Conservation (phyloP, 768 basidiomycete species). For the Lanmaoa rubissima region DNA sequence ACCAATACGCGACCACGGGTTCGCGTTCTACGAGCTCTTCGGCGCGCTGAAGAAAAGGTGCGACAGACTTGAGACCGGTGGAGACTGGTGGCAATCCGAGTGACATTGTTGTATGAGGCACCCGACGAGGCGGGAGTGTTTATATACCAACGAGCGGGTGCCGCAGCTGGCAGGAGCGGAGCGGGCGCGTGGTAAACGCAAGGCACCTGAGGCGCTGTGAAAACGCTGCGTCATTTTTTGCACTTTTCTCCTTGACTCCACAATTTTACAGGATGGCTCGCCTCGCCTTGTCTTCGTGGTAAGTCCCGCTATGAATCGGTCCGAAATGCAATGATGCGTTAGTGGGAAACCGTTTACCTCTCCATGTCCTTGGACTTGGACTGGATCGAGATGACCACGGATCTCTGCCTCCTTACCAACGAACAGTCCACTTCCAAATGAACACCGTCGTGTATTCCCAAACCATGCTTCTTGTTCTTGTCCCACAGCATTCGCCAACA, state of each 20-base stretch:
- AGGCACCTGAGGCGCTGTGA: conserved; percentile 6
- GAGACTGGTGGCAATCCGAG: conserved; percentile 63
- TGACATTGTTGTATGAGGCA: conserved; percentile 21
- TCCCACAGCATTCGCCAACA: conserved; percentile 13
- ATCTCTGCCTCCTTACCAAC: conserved; percentile 1
- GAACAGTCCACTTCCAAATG: conserved; percentile 25
- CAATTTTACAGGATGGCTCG: conserved; percentile 14
- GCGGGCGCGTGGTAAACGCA: conserved; percentile 6
- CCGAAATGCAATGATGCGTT: background rate
- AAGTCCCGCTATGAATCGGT: background rate
- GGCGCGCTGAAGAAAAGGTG: conserved; percentile 86
- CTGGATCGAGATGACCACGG: conserved; percentile 19
- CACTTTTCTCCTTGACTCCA: background rate
- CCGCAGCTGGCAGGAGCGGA: conserved; percentile 1
- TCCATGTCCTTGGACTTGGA: background rate
- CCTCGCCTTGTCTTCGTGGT: background rate
- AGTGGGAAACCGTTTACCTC: conserved; percentile 1
- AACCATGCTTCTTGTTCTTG: conserved; percentile 5
- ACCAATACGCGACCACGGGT: conserved; percentile 93
- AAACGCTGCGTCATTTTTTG: background rate
- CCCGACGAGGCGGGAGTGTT: background rate
- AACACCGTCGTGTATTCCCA: conserved; percentile 3
- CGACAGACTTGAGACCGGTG: conserved; percentile 59
- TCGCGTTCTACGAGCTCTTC: conserved; percentile 82
- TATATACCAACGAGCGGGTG: background rate